These are phyloP conservation scores for Elongisporangium senticosum DNA, from an alignment of 352 stramenopile species.

Conservation along the genomic window DNA sequence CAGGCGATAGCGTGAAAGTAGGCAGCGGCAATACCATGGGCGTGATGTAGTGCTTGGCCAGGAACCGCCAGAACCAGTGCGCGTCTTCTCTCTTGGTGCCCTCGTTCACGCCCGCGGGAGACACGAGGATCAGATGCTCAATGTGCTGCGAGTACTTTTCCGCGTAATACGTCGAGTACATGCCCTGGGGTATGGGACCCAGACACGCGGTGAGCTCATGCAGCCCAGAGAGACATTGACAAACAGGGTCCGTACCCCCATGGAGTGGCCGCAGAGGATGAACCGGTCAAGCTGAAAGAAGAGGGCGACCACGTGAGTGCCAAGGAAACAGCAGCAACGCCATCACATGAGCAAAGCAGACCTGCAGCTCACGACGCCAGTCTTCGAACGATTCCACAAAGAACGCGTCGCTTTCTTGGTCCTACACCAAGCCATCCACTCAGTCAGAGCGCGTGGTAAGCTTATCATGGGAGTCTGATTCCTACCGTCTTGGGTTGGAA, in stretches of 20 bases:
- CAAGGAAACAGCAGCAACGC: slow-evolving; percentile 1
- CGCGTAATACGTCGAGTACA: slow-evolving; percentile 76
- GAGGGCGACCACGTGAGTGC: not conserved
- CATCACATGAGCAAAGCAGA: slow-evolving; percentile 7
- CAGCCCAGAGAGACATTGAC: not conserved
- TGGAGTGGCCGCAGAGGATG: slow-evolving; percentile 72
- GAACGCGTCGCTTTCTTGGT: slow-evolving; percentile 73
- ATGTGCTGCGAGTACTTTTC: slow-evolving; percentile 65
- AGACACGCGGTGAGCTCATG: not conserved
- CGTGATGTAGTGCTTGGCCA: slow-evolving; percentile 45
- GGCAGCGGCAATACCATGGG: slow-evolving; percentile 38
- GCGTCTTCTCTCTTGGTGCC: slow-evolving; percentile 29
- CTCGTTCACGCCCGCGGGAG: slow-evolving; percentile 58
- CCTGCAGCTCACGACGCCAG: slow-evolving; percentile 53
- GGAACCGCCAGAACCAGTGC: slow-evolving; percentile 33
- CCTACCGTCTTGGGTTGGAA: slow-evolving; percentile 52
- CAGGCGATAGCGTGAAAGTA: not conserved
- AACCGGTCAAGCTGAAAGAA: slow-evolving; percentile 54
- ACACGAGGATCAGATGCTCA: slow-evolving; percentile 75
- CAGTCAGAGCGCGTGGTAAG: not conserved
- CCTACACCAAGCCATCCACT: slow-evolving; percentile 13
- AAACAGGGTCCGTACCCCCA: slow-evolving; percentile 47
- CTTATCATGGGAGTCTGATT: not conserved
- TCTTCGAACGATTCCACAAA: slow-evolving; percentile 77
- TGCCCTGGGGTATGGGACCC: slow-evolving; percentile 25